A percentile compares a stretch with the other conserved stretches of the same genome.
Evolutionary conservation across 352 stramenopile genomes (phyloP).

Genomic region (Phytophthora palmivora): DNA sequence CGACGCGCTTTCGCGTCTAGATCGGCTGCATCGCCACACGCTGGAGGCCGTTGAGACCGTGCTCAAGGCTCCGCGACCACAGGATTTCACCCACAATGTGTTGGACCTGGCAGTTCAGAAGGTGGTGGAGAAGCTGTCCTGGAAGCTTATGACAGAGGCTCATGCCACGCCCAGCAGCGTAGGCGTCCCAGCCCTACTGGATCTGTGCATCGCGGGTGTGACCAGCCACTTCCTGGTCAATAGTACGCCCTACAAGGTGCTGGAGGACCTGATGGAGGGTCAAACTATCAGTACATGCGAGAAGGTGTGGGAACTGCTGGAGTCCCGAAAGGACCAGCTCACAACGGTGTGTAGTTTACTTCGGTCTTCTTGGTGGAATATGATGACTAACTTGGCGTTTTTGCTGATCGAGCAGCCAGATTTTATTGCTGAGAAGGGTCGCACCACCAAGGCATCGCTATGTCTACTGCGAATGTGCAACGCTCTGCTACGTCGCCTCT

Average conservation of each 20-base stretch:
- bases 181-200: constrained; percentile 72
- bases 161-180: constrained; percentile 63
- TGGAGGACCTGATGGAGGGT: constrained; percentile 88
- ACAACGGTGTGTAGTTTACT: constrained; percentile 43
- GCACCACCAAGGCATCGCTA: constrained; percentile 82
- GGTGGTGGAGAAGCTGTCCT: constrained; percentile 80
- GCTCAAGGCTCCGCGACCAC: constrained; percentile 36
- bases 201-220: constrained; percentile 86
- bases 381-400: constrained; percentile 7
- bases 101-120: constrained; percentile 84
- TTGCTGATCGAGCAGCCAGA: constrained; percentile 40
- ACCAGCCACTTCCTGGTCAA: constrained; percentile 64
- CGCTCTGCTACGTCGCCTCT: constrained; percentile 80
- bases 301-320: constrained; percentile 84
- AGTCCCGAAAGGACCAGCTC: constrained; percentile 78
- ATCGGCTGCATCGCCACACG: constrained; percentile 52
- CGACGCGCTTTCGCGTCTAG: constrained; percentile 62
- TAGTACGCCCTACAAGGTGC: constrained; percentile 84
- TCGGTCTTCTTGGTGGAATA: background rate
- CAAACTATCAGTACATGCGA: constrained; percentile 90
- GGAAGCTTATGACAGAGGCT: constrained; percentile 71
- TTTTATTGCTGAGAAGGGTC: constrained; percentile 74
- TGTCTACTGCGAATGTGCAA: constrained; percentile 88
- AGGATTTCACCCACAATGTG: constrained; percentile 65
- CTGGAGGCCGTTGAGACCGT: constrained; percentile 41